Evolutionary conservation across 306 rosid species (phyloP).

Genomic region (Castanea crenata): DNA sequence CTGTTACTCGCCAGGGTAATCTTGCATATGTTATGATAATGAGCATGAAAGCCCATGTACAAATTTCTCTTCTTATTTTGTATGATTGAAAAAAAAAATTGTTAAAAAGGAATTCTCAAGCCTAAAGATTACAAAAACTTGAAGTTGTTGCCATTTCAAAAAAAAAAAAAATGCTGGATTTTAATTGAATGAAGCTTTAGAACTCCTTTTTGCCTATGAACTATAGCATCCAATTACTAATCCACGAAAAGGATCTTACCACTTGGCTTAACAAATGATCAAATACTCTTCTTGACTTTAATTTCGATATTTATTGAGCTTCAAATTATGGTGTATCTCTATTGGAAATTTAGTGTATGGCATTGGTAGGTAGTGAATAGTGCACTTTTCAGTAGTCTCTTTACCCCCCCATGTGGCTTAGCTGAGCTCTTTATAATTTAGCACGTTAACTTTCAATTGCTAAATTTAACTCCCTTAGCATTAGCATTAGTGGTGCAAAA

Average conservation of each 20-base stretch:
- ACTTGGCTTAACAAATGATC: neutral
- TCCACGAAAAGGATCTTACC: neutral
- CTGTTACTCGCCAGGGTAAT: neutral
- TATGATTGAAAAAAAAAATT: neutral
- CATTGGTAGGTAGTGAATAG: neutral
- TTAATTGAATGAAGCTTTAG: neutral
- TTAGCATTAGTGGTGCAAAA: too few species aligned
- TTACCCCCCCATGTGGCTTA: too few species aligned
- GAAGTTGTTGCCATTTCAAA: too few species aligned
- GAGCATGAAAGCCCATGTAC: neutral
- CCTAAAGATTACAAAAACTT: too few species aligned
- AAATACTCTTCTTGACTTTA: neutral
- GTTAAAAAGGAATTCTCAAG: neutral
- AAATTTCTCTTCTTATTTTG: neutral
- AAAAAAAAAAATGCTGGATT: neutral
- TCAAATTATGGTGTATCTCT: neutral
- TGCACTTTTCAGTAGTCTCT: too few species aligned
- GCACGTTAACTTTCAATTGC: too few species aligned
- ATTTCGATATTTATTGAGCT: neutral
- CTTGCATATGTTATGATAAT: neutral
- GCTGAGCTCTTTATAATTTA: too few species aligned
- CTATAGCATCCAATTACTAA: neutral
- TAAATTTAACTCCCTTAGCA: too few species aligned
- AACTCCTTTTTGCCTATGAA: neutral
- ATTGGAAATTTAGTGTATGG: neutral